Conservation (phyloP, 177 flowering plant genomes). For the Tripterygium wilfordii region DNA sequence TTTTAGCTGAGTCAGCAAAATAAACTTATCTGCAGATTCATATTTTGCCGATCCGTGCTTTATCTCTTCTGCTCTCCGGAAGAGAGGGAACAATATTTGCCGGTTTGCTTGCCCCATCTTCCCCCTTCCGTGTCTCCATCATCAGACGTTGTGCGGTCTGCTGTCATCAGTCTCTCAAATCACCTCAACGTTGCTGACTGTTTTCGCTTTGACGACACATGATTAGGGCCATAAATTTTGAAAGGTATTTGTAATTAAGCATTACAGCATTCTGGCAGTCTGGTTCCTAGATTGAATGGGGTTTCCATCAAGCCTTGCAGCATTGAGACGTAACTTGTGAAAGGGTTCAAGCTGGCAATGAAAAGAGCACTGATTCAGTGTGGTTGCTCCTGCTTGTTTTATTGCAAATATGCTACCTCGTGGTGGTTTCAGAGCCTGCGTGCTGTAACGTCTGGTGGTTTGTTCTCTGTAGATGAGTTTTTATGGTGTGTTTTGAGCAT, state of each 20-base stretch:
- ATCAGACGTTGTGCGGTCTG: constrained; percentile 42
- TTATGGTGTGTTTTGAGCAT: constrained; percentile 2
- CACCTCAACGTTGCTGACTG: constrained; percentile 46
- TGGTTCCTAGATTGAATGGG: no score
- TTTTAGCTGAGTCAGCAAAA: no score
- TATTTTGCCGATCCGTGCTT: constrained; percentile 76
- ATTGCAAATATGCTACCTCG: constrained; percentile 1
- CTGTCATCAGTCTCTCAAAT: constrained; percentile 50
- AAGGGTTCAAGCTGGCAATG: neutral
- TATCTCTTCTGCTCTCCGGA: constrained; percentile 39
- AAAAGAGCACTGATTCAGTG: neutral
- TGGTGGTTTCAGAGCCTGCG: neutral
- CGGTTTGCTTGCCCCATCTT: constrained; percentile 71
- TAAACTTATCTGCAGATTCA: constrained; percentile 56
- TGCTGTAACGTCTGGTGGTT: constrained; percentile 3
- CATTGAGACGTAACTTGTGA: neutral
- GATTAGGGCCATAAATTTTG: constrained; percentile 2
- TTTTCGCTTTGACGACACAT: constrained; percentile 33
- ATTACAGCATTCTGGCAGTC: neutral
- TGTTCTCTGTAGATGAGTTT: constrained; percentile 2
- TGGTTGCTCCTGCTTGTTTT: constrained; percentile 14
- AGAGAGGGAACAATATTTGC: constrained; percentile 45
- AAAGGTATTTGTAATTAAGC: neutral
- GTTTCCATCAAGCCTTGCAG: no score
- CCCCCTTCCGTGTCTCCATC: constrained; percentile 58